Conservation (phyloP, 495 filamentous ascomycete species). For the Penicillium daleae region DNA sequence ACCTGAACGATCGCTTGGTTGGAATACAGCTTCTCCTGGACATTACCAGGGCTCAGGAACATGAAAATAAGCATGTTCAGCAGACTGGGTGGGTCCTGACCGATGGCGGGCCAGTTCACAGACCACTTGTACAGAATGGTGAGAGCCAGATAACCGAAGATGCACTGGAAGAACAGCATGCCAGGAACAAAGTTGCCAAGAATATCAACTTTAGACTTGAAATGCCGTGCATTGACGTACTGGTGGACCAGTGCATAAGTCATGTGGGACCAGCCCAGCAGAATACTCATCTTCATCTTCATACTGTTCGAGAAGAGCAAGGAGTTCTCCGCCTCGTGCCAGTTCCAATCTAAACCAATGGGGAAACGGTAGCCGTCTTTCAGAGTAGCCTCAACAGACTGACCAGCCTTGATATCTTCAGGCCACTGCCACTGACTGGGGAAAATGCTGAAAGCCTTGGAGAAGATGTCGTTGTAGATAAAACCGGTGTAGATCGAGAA, state of each 20-base stretch:
- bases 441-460: slow-evolving; percentile 85
- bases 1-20: slow-evolving; percentile 79
- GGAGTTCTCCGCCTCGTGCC: slow-evolving; percentile 94
- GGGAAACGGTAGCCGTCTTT: slow-evolving; percentile 82
- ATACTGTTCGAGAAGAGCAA: slow-evolving; percentile 94
- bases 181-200: slow-evolving; percentile 96
- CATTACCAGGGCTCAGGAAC: slow-evolving; percentile 84
- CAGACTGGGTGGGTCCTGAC: slow-evolving; percentile 73
- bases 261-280: slow-evolving; percentile 97
- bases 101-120: slow-evolving; percentile 77
- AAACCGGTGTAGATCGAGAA: slow-evolving; percentile 97
- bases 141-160: slow-evolving; percentile 95
- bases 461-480: slow-evolving; percentile 98
- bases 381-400: slow-evolving; percentile 64
- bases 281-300: slow-evolving; percentile 99
- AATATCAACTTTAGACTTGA: slow-evolving; percentile 91
- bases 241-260: slow-evolving; percentile 95
- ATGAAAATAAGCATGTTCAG: slow-evolving; percentile 99
- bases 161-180: slow-evolving; percentile 99
- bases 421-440: slow-evolving; percentile 89
- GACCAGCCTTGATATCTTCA: slow-evolving; percentile 60
- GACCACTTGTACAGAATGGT: slow-evolving; percentile 97
- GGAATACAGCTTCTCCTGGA: slow-evolving; percentile 74
- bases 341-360: slow-evolving; percentile 94
- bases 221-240: slow-evolving; percentile 90